Base-by-base conservation (phyloP, 192 early-diverging fungal genomes). In the Entomortierella lignicola region DNA sequence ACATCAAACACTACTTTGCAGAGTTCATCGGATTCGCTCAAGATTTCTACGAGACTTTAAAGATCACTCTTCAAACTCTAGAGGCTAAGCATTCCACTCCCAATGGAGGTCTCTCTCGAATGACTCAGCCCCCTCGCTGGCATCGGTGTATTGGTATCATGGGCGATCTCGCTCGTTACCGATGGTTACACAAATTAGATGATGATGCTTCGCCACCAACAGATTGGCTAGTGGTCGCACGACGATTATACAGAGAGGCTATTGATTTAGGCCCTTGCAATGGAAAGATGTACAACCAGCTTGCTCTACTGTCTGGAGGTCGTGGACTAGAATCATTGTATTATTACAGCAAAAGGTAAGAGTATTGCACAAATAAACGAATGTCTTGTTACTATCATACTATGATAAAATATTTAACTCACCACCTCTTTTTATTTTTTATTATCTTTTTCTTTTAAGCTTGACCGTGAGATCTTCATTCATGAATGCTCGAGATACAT, bases 121-220 rank as follows among this genome's bases (percentile, higher is more conserved):
- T 37, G 29, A 26, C 47, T 8, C 69, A 65, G 21, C 63, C 63
- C 15, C 81, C 70, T 20, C 83, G 82, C 53, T 89, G 88, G 88
- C 82, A 82, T 48, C 80, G 73, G 1, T 85, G 85, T 67, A 64
- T 89, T 6, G 64, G 72, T 50, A 74, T 72, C 54, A 64, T 85
- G 39, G 86, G 85, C 27, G 88, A 89, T 53, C 56, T 89, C 55
- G 83, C 86, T 20, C 52, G 88, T 29, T 89, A 89, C 53, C 81
- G 82, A 31, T 89, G 82, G 81, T 57, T 66, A 18, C 81, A 85
- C 72, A 57, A 79, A 13, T 43, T 81, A 44, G 70, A 79, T 11
- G 72, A 61, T n/a, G 37, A 61, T 23, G 23, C 51, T 1, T 30
- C 48, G 27, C 47, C 66, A 7, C 34, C 55, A 18, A 54, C 55